A percentile compares a stretch with the other conserved stretches of the same genome.
phyloP scores from a whole-genome alignment of 352 stramenopile species.

The Globisporangium cederbergense region DNA sequence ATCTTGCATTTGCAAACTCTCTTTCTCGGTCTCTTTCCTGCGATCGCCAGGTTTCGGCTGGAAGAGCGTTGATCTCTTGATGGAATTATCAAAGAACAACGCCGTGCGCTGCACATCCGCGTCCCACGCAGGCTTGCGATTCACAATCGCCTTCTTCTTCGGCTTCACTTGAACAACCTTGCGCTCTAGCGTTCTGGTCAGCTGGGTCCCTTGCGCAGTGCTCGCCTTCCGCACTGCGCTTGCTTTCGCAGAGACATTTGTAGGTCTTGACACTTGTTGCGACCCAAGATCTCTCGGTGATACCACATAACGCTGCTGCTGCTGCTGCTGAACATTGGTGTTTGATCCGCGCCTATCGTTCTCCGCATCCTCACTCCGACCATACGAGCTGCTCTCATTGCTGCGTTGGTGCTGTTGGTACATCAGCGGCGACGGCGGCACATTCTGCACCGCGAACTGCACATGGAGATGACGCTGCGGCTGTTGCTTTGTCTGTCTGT shows the following conservation, averaged over 20 bases:
- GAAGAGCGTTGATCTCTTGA: slow-evolving; percentile 58
- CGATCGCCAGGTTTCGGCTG: slow-evolving; percentile 40
- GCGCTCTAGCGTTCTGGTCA: background rate
- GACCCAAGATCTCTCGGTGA: background rate
- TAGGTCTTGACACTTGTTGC: background rate
- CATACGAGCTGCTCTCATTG: background rate
- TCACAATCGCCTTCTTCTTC: background rate
- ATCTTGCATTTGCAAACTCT: slow-evolving; percentile 15
- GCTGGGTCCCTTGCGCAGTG: background rate
- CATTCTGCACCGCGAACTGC: slow-evolving; percentile 44
- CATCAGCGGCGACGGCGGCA: slow-evolving; percentile 35
- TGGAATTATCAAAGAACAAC: slow-evolving; percentile 43
- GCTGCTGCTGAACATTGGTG: background rate
- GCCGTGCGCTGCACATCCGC: slow-evolving; percentile 24
- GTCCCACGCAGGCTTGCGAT: slow-evolving; percentile 44
- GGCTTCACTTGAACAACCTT: background rate
- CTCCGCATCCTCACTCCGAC: background rate
- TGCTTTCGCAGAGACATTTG: background rate
- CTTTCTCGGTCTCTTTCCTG: slow-evolving; percentile 20
- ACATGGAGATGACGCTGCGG: slow-evolving; percentile 22
- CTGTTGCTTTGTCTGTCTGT: background rate
- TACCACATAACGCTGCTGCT: background rate
- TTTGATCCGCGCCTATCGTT: background rate
- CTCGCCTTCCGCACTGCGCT: background rate
- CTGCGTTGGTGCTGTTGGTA: slow-evolving; percentile 21